These are phyloP conservation scores for Geotrichum histeridarum DNA, from an alignment of 1,139 yeast species.

Conservation along the genomic window DNA sequence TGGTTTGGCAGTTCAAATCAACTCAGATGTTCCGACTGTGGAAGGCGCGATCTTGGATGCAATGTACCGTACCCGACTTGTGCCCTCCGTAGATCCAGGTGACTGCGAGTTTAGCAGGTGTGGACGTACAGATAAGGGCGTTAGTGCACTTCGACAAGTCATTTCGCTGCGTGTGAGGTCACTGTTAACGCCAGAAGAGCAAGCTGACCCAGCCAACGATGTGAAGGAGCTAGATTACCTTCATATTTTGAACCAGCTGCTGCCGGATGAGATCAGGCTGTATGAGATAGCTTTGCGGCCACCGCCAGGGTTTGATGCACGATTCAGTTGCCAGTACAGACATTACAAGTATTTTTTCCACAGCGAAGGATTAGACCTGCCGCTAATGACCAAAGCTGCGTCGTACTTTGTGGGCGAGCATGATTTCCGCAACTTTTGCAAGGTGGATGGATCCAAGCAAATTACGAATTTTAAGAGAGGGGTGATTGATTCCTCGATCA, in stretches of 20 bases:
- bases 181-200: conserved; percentile 51
- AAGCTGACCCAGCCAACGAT: conserved; percentile 53
- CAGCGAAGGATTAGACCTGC: conserved; percentile 51
- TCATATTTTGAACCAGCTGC: conserved; percentile 63
- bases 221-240: conserved; percentile 68
- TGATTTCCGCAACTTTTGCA: conserved; percentile 93
- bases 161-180: conserved; percentile 77
- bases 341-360: conserved; percentile 81
- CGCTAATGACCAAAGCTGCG: conserved; percentile 68
- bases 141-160: conserved; percentile 94
- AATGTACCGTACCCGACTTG: conserved; percentile 58
- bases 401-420: conserved; percentile 61
- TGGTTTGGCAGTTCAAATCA: conserved; percentile 74
- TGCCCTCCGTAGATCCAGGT: conserved; percentile 55
- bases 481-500: conserved; percentile 38
- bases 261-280: conserved; percentile 77
- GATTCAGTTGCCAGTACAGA: conserved; percentile 79
- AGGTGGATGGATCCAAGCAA: conserved; percentile 90
- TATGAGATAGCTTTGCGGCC: conserved; percentile 80
- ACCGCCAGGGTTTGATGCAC: conserved; percentile 78
- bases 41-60: conserved; percentile 75
- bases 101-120: conserved; percentile 76
- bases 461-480: conserved; percentile 66
- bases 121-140: conserved; percentile 96
- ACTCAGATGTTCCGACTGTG: conserved; percentile 76